Base-by-base conservation (phyloP, 1,284 basidiomycete species). In the Lignosus rhinocerotis region DNA sequence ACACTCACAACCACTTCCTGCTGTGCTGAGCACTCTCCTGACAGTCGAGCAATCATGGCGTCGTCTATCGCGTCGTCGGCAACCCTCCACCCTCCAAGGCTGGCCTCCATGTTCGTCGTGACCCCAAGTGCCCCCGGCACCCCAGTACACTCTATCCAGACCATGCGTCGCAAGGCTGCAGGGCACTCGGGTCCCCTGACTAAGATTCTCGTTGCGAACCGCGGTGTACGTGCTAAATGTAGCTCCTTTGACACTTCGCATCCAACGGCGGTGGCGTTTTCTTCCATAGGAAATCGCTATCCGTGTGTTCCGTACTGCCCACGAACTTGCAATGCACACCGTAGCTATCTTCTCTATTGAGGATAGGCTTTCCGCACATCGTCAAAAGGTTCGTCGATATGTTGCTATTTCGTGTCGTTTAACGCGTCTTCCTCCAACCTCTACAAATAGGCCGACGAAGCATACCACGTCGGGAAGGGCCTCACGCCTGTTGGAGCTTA, bases 281-380 rank as follows among this genome's bases (percentile, higher is more conserved):
- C 5, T 39, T 39, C 6, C 25, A 11, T 69, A 96, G 93, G 96
- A 99, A 90, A 99, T 99, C 73, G 97, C 97, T 33, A 96, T 99
- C 70, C 92, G 97, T 74, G 95, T 99, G 52, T 98, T 99, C 84
- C 85, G 97, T 71, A 98, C 97, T 2, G 94, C 97, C 55, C 96
- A 99, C 80, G 97, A 99, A 75, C 85, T 99, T 60, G 97, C 96
- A 36, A 97, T 99, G 95, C 93, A 96, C 73, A 98, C 96, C 53
- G 97, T 99, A 56, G 96, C 97, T 46, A 98, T 99, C 79, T 99
- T 94, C 81, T 98, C 95, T 16, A 90, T 84, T 73, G 97, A 99
- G 77, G 97, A 99, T 81, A 86, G 97, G 63, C 86, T 98, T 79
- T 93, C 88, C 58, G 96, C 97, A 44, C 97, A 99, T 80, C 87